These are phyloP conservation scores for Erucastrum elatum DNA, from an alignment of 345 rosid genomes.

Conservation along the genomic window DNA sequence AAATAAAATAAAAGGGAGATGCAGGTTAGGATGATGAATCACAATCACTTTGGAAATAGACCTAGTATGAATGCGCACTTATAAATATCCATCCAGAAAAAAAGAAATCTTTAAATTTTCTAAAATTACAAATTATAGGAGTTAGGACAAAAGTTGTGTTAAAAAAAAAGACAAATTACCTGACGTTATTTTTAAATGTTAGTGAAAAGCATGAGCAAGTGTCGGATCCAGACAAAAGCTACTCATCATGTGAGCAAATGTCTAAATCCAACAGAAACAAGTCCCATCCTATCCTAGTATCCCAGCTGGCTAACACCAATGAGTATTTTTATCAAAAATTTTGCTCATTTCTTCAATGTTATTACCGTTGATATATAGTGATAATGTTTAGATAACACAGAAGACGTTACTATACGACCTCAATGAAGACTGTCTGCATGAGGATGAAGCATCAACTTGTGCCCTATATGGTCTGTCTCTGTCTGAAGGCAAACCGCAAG, in stretches of 20 bases:
- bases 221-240: neutral
- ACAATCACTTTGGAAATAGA: neutral
- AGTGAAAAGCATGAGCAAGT: neutral
- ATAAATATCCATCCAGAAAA: neutral
- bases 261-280: neutral
- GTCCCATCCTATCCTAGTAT: neutral
- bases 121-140: too few relatives aligned
- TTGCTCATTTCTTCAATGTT: neutral
- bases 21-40: conserved; percentile 2
- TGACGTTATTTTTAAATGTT: neutral
- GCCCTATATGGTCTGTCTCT: neutral
- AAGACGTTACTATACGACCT: conserved; percentile 56
- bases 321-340: neutral
- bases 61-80: conserved; percentile 3
- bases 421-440: conserved; percentile 37
- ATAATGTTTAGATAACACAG: conserved; percentile 54
- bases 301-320: neutral
- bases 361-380: neutral
- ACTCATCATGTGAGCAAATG: neutral
- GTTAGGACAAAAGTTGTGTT: too few relatives aligned
- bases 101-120: neutral
- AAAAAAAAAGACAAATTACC: neutral
- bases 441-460: conserved; percentile 11
- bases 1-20: neutral
- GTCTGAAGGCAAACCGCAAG: too few relatives aligned